Percentiles rank a stretch among this genome's conserved stretches.
These are phyloP conservation scores for Amaranthus cruentus DNA, from an alignment of 148 eudicot species.

Conservation along the genomic window DNA sequence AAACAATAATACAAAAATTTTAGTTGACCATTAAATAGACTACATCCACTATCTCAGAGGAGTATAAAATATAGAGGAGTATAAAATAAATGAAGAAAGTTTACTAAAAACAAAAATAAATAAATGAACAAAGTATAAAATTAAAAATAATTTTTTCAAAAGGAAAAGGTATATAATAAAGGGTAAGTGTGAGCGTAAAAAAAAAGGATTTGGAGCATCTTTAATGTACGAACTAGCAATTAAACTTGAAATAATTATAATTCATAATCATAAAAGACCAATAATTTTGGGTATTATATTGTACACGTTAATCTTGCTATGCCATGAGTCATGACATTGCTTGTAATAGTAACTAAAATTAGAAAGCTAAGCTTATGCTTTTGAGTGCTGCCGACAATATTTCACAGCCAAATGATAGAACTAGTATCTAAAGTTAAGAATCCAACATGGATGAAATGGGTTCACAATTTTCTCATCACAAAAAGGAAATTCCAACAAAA, in stretches of 20 bases:
- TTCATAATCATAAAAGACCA: background rate
- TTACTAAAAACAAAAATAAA: slow-evolving; percentile 11
- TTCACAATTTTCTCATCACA: too few relatives aligned
- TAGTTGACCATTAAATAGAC: too few relatives aligned
- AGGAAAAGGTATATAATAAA: background rate
- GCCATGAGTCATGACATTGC: background rate
- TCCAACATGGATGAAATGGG: too few relatives aligned
- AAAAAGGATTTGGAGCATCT: slow-evolving; percentile 24
- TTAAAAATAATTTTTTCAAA: background rate
- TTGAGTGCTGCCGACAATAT: slow-evolving; percentile 19
- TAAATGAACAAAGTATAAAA: background rate
- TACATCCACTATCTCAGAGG: too few relatives aligned
- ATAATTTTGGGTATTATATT: slow-evolving; percentile 11
- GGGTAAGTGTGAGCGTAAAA: slow-evolving; percentile 16
- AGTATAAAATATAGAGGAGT: too few relatives aligned
- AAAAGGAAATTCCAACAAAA: too few relatives aligned
- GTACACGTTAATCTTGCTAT: slow-evolving; percentile 18
- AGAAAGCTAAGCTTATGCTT: slow-evolving; percentile 11
- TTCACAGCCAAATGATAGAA: background rate
- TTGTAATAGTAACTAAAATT: background rate
- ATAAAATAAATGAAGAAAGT: too few relatives aligned
- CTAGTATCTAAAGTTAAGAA: background rate
- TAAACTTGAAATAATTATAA: background rate
- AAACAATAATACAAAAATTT: too few relatives aligned
- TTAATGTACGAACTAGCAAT: slow-evolving; percentile 16